These are phyloP conservation scores for Cryptococcus sp. DNA, from an alignment of 1,284 basidiomycete genomes.

Conservation along the genomic window DNA sequence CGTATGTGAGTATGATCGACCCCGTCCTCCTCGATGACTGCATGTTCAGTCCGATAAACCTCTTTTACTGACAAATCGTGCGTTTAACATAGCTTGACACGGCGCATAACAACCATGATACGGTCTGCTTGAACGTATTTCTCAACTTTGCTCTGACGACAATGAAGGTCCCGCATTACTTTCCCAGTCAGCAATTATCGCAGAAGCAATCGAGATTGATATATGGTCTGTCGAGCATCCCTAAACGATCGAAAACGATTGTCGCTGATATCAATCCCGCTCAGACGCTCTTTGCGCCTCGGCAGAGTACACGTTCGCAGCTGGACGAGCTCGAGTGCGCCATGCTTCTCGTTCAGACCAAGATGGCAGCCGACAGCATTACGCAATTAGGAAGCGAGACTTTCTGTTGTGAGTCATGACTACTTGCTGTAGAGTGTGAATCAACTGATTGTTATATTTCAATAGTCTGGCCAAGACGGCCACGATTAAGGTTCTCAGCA, in stretches of 20 bases:
- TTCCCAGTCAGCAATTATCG: conserved; percentile 46
- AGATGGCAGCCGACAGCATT: conserved; percentile 28
- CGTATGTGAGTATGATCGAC: conserved; percentile 35
- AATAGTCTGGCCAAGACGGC: conserved; percentile 79
- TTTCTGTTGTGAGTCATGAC: conserved; percentile 64
- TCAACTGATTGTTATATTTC: neutral
- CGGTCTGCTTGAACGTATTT: conserved; percentile 78
- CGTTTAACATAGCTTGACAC: conserved; percentile 61
- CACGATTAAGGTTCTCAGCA: conserved; percentile 66
- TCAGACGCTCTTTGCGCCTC: conserved; percentile 34
- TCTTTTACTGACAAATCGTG: neutral
- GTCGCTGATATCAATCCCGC: neutral
- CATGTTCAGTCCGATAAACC: neutral
- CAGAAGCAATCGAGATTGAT: conserved; percentile 56
- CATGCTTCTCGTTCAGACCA: conserved; percentile 26
- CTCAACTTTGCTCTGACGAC: conserved; percentile 82
- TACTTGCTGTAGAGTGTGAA: neutral
- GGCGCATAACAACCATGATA: conserved; percentile 64
- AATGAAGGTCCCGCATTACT: conserved; percentile 84
- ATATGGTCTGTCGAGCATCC: conserved; percentile 55
- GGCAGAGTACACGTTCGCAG: conserved; percentile 41
- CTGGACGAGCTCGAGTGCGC: conserved; percentile 42
- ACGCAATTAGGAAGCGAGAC: conserved; percentile 57
- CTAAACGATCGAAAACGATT: neutral
- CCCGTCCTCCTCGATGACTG: no score